Conservation (phyloP, 2,329 filamentous ascomycete genomes). For the Zarea fungicola region DNA sequence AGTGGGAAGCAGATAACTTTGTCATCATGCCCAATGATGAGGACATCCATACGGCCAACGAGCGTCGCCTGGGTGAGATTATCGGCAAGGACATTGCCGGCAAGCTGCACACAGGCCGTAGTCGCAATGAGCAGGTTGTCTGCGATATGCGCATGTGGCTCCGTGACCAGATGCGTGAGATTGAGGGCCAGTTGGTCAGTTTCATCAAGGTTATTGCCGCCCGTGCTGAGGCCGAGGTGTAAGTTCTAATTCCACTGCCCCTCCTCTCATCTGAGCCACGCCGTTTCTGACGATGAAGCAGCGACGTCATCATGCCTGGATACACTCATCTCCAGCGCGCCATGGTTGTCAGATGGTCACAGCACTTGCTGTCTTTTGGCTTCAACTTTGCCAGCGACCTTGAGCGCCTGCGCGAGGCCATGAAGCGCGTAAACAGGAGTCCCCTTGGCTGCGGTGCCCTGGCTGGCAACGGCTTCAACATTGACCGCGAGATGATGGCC, state of each 20-base stretch:
- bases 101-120: constrained; percentile 84
- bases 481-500: constrained; percentile 27
- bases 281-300: constrained; percentile 14
- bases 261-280: constrained; percentile 8
- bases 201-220: constrained; percentile 64
- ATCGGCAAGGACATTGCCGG: constrained; percentile 81
- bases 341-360: constrained; percentile 80
- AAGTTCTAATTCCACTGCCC: constrained; percentile 13
- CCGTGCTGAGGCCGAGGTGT: constrained; percentile 67
- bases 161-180: constrained; percentile 63
- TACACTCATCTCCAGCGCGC: constrained; percentile 86
- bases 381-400: constrained; percentile 73
- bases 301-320: constrained; percentile 72
- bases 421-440: constrained; percentile 64
- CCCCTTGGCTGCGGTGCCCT: constrained; percentile 35
- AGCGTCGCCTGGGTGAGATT: constrained; percentile 71
- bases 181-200: constrained; percentile 63
- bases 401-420: constrained; percentile 68
- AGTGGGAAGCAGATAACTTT: constrained; percentile 51
- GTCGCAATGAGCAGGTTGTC: constrained; percentile 84
- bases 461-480: constrained; percentile 25
- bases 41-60: constrained; percentile 65
- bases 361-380: constrained; percentile 63
- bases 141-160: constrained; percentile 91
- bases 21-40: constrained; percentile 48